Evolutionary conservation across 2,329 filamentous ascomycete genomes (phyloP).

Genomic region (Botrytis medusae): DNA sequence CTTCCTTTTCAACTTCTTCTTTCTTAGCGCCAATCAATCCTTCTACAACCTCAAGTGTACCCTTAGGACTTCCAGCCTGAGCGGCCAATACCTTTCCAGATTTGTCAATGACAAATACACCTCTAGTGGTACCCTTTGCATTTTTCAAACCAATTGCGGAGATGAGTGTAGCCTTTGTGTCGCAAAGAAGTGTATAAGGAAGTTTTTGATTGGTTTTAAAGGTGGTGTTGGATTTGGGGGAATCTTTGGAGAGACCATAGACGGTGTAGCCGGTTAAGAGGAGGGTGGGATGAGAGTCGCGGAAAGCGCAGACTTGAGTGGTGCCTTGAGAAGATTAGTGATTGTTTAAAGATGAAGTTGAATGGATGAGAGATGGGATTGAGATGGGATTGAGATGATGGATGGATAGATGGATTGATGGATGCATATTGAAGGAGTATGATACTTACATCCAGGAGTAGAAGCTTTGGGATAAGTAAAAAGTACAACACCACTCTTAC

Average conservation of each 20-base stretch:
- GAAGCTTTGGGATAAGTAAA: slow-evolving; percentile 97
- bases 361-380: not conserved
- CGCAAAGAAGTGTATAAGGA: slow-evolving; percentile 85
- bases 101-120: slow-evolving; percentile 86
- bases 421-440: not conserved
- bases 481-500: slow-evolving; percentile 81
- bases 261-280: slow-evolving; percentile 79
- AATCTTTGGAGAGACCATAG: slow-evolving; percentile 87
- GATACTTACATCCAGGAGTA: slow-evolving; percentile 82
- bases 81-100: slow-evolving; percentile 74
- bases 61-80: slow-evolving; percentile 73
- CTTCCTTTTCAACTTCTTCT: slow-evolving; percentile 20
- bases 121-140: slow-evolving; percentile 74
- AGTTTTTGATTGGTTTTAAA: slow-evolving; percentile 92
- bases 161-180: slow-evolving; percentile 73
- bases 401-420: not conserved
- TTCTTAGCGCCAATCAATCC: slow-evolving; percentile 56
- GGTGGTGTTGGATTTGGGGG: slow-evolving; percentile 84
- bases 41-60: slow-evolving; percentile 75
- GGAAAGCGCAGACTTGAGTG: slow-evolving; percentile 89
- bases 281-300: slow-evolving; percentile 76
- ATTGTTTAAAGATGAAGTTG: not conserved
- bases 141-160: slow-evolving; percentile 88
- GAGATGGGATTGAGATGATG: not conserved
- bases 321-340: slow-evolving; percentile 63